Evolutionary conservation across 208 protist genomes (phyloP), one percentile per base, ranked within the genome.

Genomic region (Wallacemonas sp.): DNA sequence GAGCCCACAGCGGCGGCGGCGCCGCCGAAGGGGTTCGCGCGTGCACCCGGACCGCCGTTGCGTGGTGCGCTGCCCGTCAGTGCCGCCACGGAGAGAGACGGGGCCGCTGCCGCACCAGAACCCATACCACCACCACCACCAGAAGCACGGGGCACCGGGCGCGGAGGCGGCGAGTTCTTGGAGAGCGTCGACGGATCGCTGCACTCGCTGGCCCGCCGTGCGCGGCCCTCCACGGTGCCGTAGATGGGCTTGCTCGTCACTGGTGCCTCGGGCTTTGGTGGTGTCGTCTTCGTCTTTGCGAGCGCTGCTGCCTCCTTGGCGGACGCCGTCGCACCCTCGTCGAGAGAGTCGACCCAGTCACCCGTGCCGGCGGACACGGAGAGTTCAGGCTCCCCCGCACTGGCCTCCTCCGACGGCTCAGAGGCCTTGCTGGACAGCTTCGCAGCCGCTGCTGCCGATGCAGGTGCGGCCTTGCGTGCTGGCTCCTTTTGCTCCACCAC

Each of bases 211-310:
- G 56, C 52, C 4, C 52, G 52, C 5, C 52, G 52, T 27, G 52
- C 52, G 32, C 52, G 52, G 52, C 52, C 52, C n/a, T 48, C 38
- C 21, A 44, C 56, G 5, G 38, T 48, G 56, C 39, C 39, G 38
- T 48, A 44, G 5, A 48, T 4, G 19, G 36, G 36, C 36, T 41
- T 41, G 9, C n/a, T n/a, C n/a, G n/a, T n/a, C n/a, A 41, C 54
- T 9, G 54, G 54, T 33, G 27, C 34, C 34, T 38, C 34, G n/a
- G n/a, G n/a, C n/a, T n/a, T n/a, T n/a, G n/a, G n/a, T n/a, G n/a
- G n/a, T n/a, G n/a, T n/a, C n/a, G n/a, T n/a, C n/a, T n/a, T n/a
- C 14, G 36, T 14, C 36, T 41, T 14, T 41, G 6, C 9, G 14
- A 41, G 9, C 9, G 36, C 36, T 41, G 36, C 36, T 17, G 36